Evolutionary conservation across 805 yeast species (phyloP).

Genomic region (Blastobotrys mokoenaii): DNA sequence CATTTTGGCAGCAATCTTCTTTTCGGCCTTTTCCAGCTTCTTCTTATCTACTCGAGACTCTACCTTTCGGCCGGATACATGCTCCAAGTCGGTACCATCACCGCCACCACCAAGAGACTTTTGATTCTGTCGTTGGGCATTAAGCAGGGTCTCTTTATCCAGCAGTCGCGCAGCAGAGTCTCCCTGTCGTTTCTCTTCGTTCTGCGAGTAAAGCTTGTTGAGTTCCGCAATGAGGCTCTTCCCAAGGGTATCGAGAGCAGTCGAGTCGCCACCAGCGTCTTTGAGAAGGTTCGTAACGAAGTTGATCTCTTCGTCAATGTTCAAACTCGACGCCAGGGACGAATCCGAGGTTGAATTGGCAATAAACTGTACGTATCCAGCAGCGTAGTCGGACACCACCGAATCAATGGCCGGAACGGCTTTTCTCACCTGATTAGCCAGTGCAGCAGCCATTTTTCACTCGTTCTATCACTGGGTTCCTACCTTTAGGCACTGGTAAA

Average conservation of each 20-base stretch:
- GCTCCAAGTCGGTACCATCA: slow-evolving; percentile 82
- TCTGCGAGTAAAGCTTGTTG: slow-evolving; percentile 49
- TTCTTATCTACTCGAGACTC: slow-evolving; percentile 94
- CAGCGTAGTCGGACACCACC: slow-evolving; percentile 82
- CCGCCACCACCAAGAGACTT: slow-evolving; percentile 69
- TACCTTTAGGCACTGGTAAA: background rate
- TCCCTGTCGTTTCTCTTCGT: slow-evolving; percentile 62
- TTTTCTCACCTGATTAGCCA: slow-evolving; percentile 55
- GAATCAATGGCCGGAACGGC: slow-evolving; percentile 84
- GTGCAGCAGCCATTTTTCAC: background rate
- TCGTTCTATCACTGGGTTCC: background rate
- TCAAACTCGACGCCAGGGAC: slow-evolving; percentile 50
- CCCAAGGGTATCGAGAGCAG: slow-evolving; percentile 49
- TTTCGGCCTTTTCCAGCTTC: slow-evolving; percentile 94
- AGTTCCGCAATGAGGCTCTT: slow-evolving; percentile 39
- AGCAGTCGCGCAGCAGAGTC: slow-evolving; percentile 87
- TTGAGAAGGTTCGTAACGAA: slow-evolving; percentile 58
- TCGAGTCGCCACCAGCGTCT: slow-evolving; percentile 74
- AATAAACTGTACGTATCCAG: slow-evolving; percentile 78
- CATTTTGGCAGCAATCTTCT: slow-evolving; percentile 93
- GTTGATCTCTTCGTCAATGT: slow-evolving; percentile 55
- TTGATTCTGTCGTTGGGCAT: slow-evolving; percentile 55
- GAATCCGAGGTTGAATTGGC: slow-evolving; percentile 36
- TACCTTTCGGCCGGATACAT: slow-evolving; percentile 73
- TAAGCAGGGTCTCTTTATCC: slow-evolving; percentile 55